Conservation (phyloP, 1,284 basidiomycete genomes). For the Rhodotorula sp. region DNA sequence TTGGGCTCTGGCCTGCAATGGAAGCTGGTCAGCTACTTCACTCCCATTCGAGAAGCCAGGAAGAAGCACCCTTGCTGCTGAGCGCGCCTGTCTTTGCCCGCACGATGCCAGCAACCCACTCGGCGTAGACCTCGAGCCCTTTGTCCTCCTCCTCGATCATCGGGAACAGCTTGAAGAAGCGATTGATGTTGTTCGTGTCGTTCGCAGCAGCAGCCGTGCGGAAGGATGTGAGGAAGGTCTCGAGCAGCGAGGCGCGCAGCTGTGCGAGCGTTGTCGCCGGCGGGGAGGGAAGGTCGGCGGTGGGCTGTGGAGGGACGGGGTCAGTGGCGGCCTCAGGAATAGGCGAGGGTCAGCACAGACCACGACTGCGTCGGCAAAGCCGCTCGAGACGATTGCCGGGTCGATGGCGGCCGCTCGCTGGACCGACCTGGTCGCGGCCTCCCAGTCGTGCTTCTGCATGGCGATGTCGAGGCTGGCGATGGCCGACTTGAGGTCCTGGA, state of each 20-base stretch:
- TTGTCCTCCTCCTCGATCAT: conserved; percentile 78
- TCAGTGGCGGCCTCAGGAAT: background rate
- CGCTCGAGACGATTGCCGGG: conserved; percentile 71
- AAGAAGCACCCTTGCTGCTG: conserved; percentile 71
- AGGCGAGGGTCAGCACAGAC: conserved; percentile 56
- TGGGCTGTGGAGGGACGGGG: conserved; percentile 64
- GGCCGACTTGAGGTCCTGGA: conserved; percentile 61
- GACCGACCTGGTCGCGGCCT: conserved; percentile 86
- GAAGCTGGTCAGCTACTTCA: background rate
- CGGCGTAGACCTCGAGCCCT: conserved; percentile 89
- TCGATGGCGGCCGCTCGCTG: conserved; percentile 84
- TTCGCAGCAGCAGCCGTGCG: conserved; percentile 71
- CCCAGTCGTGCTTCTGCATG: conserved; percentile 90
- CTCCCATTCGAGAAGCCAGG: background rate
- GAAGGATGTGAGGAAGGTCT: conserved; percentile 77
- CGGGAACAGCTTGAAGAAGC: conserved; percentile 97
- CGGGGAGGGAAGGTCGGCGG: conserved; percentile 78
- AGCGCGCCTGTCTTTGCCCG: conserved; percentile 67
- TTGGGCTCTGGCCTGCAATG: conserved; percentile 72
- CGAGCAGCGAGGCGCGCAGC: conserved; percentile 72
- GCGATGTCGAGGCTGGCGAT: conserved; percentile 71
- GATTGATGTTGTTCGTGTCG: conserved; percentile 78
- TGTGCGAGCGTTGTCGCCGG: conserved; percentile 78
- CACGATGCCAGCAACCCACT: conserved; percentile 89
- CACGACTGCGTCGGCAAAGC: conserved; percentile 83